Conservation (phyloP, 1,284 basidiomycete genomes). For the Fomitopsis palustris region DNA sequence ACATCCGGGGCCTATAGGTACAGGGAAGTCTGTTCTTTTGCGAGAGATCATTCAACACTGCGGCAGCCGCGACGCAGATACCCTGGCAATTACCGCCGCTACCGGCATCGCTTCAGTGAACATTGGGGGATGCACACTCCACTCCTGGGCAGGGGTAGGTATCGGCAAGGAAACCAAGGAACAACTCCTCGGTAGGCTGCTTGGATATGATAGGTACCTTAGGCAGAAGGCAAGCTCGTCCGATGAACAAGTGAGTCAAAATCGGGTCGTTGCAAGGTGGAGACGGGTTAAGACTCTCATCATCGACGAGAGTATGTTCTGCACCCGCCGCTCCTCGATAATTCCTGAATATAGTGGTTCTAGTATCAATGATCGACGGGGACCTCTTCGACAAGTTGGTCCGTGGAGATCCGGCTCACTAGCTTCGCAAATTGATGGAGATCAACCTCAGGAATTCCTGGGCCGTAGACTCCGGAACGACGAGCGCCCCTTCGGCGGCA, state of each 20-base stretch:
- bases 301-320: slow-evolving; percentile 63
- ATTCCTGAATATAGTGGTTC: not conserved
- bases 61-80: slow-evolving; percentile 8
- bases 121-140: slow-evolving; percentile 90
- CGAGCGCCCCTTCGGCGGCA: slow-evolving; percentile 63
- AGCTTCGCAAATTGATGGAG: no score
- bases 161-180: slow-evolving; percentile 62
- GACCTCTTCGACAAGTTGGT: slow-evolving; percentile 67
- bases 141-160: slow-evolving; percentile 91
- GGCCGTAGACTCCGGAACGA: slow-evolving; percentile 48
- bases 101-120: slow-evolving; percentile 93
- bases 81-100: slow-evolving; percentile 60
- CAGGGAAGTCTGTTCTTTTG: slow-evolving; percentile 93
- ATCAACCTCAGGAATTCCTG: slow-evolving; percentile 36
- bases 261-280: not conserved
- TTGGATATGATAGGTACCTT: slow-evolving; percentile 26
- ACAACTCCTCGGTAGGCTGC: slow-evolving; percentile 46
- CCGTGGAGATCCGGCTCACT: slow-evolving; percentile 4
- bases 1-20: slow-evolving; percentile 49
- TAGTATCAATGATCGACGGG: slow-evolving; percentile 60
- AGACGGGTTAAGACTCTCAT: slow-evolving; percentile 47
- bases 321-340: no score
- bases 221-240: slow-evolving; percentile 43
- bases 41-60: slow-evolving; percentile 75
- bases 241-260: slow-evolving; percentile 43